Evolutionary conservation across 75 land plant species (phyloP).

Genomic region (Pinus tabuliformis): DNA sequence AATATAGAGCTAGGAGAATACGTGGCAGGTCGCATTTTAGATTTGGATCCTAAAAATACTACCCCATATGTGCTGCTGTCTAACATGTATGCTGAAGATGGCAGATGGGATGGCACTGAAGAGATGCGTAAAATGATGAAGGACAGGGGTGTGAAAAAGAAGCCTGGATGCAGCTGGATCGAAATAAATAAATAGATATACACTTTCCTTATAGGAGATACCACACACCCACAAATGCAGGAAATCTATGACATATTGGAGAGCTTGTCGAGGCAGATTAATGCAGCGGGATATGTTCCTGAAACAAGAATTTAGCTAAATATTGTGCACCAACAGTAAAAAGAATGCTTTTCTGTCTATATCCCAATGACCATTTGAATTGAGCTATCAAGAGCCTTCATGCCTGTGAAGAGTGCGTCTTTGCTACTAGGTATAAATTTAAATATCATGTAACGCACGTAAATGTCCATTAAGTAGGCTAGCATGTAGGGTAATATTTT

Average conservation of each 20-base stretch:
- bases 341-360: too few species aligned
- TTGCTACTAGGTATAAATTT: too few species aligned
- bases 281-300: not conserved
- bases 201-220: not conserved
- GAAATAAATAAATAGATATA: not conserved
- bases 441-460: too few species aligned
- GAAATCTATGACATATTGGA: not conserved
- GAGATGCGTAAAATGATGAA: slow-evolving; percentile 2
- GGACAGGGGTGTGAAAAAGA: not conserved
- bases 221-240: not conserved
- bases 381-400: too few species aligned
- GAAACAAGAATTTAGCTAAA: not conserved
- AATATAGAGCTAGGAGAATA: slow-evolving; percentile 4
- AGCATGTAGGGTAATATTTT: too few species aligned
- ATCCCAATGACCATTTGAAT: too few species aligned
- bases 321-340: too few species aligned
- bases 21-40: not conserved
- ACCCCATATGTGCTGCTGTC: slow-evolving; percentile 4
- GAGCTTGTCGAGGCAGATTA: not conserved
- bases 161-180: slow-evolving; percentile 6
- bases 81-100: slow-evolving; percentile 11
- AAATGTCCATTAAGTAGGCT: too few species aligned
- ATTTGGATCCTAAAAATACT: slow-evolving; percentile 4
- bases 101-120: not conserved
- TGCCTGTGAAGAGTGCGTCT: too few species aligned